phyloP scores from a whole-genome alignment of 2,329 filamentous ascomycete genomes.

The Pseudogymnoascus sp. region DNA sequence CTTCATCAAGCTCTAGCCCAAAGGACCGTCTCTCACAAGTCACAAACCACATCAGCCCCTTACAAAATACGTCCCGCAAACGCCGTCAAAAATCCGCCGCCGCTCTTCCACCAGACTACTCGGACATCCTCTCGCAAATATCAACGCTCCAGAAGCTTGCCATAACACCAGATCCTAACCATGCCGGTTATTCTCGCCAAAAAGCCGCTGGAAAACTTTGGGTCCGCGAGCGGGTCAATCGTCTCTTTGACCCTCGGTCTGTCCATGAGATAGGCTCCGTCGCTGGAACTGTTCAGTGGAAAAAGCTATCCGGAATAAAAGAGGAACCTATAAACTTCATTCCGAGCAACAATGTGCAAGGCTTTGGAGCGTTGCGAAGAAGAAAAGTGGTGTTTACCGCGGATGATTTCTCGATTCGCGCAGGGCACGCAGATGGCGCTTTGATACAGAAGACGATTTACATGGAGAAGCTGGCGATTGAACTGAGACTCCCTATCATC shows the following conservation, averaged over 20 bases:
- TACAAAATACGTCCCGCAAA: constrained; percentile 20
- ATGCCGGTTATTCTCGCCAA: constrained; percentile 53
- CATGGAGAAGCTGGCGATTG: constrained; percentile 52
- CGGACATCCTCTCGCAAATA: constrained; percentile 52
- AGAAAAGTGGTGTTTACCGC: constrained; percentile 52
- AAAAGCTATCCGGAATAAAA: constrained; percentile 34
- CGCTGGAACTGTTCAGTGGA: constrained; percentile 52
- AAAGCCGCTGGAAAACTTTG: constrained; percentile 57
- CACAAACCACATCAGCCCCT: constrained; percentile 22
- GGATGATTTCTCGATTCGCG: constrained; percentile 55
- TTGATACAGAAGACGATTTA: constrained; percentile 51
- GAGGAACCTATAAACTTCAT: constrained; percentile 44
- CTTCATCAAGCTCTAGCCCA: constrained; percentile 10
- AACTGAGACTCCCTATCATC: constrained; percentile 49
- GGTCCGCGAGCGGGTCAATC: constrained; percentile 53
- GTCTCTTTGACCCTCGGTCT: constrained; percentile 46
- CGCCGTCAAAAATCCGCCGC: constrained; percentile 13
- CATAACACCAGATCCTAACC: constrained; percentile 43
- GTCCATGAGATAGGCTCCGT: constrained; percentile 54
- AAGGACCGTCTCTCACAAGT: constrained; percentile 28
- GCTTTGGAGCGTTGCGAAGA: constrained; percentile 43
- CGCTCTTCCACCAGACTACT: constrained; percentile 51
- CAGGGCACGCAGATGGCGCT: constrained; percentile 56
- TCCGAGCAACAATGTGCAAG: constrained; percentile 57
- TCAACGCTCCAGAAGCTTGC: constrained; percentile 44